Percentiles rank a stretch among this genome's conserved stretches.
These are phyloP conservation scores for Eucalyptus cloeziana DNA, from an alignment of 345 rosid species.

Conservation along the genomic window DNA sequence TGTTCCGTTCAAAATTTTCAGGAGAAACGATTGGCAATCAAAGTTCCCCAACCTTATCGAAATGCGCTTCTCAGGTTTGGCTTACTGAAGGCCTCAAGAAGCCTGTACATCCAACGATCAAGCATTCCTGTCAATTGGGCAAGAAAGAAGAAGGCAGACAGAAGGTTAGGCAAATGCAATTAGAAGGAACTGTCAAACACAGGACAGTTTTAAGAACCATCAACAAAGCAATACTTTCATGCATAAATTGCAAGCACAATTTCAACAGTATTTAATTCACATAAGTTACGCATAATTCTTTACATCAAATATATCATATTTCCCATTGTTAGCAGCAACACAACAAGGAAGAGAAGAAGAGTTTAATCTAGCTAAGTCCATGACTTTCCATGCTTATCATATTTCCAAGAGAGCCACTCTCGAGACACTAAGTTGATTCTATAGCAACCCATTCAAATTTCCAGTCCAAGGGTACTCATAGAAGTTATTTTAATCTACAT, in stretches of 20 bases:
- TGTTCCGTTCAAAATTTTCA: neutral
- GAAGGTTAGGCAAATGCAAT: neutral
- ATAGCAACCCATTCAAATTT: neutral
- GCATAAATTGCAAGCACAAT: neutral
- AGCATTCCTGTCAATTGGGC: conserved; percentile 55
- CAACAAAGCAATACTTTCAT: neutral
- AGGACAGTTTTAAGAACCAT: neutral
- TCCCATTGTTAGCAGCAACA: neutral
- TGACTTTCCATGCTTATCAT: neutral
- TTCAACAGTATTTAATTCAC: neutral
- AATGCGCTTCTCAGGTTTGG: conserved; percentile 13
- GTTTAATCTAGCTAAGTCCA: neutral
- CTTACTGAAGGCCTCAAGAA: conserved; percentile 54
- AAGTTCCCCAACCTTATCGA: neutral
- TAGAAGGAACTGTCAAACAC: neutral
- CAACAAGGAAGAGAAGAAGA: neutral
- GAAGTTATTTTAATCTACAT: neutral
- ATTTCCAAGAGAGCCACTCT: neutral
- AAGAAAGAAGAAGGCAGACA: neutral
- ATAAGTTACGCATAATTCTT: neutral
- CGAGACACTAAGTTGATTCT: neutral
- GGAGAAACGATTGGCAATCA: neutral
- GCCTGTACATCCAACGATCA: conserved; percentile 95
- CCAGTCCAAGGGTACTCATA: neutral
- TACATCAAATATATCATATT: neutral